A percentile compares a stretch with the other conserved stretches of the same genome.
These are phyloP conservation scores for Brachypodium distachyon DNA, from an alignment of 202 grass and related monocot genomes.

Conservation along the genomic window DNA sequence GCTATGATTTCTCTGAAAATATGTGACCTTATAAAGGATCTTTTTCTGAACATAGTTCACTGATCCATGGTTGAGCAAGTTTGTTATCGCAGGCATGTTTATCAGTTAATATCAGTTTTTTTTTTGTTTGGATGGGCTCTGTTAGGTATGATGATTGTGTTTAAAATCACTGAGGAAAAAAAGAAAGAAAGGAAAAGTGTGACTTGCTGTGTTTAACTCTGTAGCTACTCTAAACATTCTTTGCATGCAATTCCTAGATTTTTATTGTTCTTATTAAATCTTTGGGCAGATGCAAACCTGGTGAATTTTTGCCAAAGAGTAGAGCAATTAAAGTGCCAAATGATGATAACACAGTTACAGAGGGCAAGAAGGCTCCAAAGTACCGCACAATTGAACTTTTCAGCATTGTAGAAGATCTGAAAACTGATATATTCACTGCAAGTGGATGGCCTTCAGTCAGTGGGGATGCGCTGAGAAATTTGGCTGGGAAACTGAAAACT, in stretches of 20 bases:
- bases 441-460: constrained; percentile 91
- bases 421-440: constrained; percentile 66
- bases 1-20: not conserved
- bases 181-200: not conserved
- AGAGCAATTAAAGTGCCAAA: constrained; percentile 82
- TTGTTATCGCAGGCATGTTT: not conserved
- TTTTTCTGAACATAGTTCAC: not conserved
- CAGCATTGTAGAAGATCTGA: constrained; percentile 56
- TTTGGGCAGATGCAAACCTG: constrained; percentile 51
- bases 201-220: not conserved
- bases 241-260: not conserved
- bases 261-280: not conserved
- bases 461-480: constrained; percentile 62
- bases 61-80: not conserved
- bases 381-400: constrained; percentile 60
- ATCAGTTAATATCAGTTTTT: not conserved
- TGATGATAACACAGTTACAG: constrained; percentile 36
- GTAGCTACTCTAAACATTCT: not conserved
- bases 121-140: too few species aligned
- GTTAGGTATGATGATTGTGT: not conserved
- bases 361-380: constrained; percentile 77
- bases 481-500: constrained; percentile 64
- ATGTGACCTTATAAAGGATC: not conserved
- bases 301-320: constrained; percentile 57
- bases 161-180: not conserved